phyloP scores from a whole-genome alignment of 169 alveolate genomes.

The Perkinsus olseni region DNA sequence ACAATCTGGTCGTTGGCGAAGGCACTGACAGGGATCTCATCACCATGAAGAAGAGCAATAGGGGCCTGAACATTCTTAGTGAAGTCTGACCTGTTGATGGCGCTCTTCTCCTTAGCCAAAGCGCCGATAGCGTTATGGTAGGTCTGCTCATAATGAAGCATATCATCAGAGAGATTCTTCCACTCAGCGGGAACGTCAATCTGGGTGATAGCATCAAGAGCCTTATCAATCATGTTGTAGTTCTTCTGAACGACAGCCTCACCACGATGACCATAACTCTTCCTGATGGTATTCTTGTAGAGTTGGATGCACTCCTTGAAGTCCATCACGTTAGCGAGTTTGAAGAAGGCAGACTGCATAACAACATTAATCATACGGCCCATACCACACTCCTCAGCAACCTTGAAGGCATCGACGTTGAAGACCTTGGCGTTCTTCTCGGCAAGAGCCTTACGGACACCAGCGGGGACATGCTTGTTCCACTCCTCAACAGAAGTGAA shows the following conservation, averaged over 20 bases:
- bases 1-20: slow-evolving; percentile 10
- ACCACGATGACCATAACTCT: slow-evolving; percentile 46
- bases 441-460: slow-evolving; percentile 17
- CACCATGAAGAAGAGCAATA: background rate
- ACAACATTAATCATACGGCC: slow-evolving; percentile 43
- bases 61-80: background rate
- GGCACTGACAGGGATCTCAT: background rate
- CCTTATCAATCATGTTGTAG: slow-evolving; percentile 29
- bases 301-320: slow-evolving; percentile 30
- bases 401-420: slow-evolving; percentile 38
- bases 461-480: slow-evolving; percentile 16
- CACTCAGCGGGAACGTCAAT: background rate
- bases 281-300: slow-evolving; percentile 39
- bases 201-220: slow-evolving; percentile 25
- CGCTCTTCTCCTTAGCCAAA: background rate
- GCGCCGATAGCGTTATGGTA: slow-evolving; percentile 21
- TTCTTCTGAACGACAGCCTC: slow-evolving; percentile 31
- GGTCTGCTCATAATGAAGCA: slow-evolving; percentile 25
- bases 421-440: slow-evolving; percentile 25
- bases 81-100: slow-evolving; percentile 36
- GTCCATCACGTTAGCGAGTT: slow-evolving; percentile 36
- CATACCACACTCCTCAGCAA: slow-evolving; percentile 36
- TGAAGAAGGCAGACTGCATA: slow-evolving; percentile 35
- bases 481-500: slow-evolving; percentile 27
- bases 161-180: background rate